phyloP scores from a whole-genome alignment of 2,329 filamentous ascomycete species.

The Chaetomiaceae sp. region DNA sequence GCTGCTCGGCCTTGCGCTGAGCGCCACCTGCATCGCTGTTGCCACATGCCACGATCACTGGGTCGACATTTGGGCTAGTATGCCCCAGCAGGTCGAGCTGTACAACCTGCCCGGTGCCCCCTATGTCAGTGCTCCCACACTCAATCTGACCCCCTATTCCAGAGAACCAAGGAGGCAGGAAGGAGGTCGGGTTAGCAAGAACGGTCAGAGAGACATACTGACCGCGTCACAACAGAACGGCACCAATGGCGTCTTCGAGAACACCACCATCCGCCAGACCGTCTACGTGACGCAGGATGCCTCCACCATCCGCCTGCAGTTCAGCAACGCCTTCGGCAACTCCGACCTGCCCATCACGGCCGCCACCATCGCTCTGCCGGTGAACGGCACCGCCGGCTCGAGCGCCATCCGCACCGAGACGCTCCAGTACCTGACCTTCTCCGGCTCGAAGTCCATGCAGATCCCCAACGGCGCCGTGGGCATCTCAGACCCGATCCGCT shows the following conservation, averaged over 20 bases:
- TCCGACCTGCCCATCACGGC: constrained; percentile 53
- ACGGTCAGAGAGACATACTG: neutral
- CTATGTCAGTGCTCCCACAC: constrained; percentile 40
- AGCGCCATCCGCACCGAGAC: constrained; percentile 44
- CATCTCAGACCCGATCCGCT: constrained; percentile 54
- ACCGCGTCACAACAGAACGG: constrained; percentile 43
- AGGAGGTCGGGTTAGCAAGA: neutral
- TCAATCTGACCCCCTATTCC: neutral
- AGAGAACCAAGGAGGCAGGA: neutral
- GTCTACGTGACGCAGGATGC: constrained; percentile 50
- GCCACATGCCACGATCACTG: constrained; percentile 40
- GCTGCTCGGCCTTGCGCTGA: constrained; percentile 18
- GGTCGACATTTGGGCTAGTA: constrained; percentile 57
- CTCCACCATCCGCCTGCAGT: constrained; percentile 50
- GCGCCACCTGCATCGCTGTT: constrained; percentile 8
- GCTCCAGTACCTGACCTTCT: constrained; percentile 50
- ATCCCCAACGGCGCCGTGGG: constrained; percentile 51
- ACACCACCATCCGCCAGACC: constrained; percentile 59
- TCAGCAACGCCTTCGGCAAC: constrained; percentile 58
- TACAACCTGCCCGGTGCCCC: constrained; percentile 52
- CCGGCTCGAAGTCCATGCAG: constrained; percentile 43
- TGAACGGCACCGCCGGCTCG: constrained; percentile 46
- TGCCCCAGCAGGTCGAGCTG: constrained; percentile 59
- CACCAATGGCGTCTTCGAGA: constrained; percentile 47
- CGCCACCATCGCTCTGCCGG: constrained; percentile 50